Conservation (phyloP, 345 rosid genomes). For the Rhodamnia argentea region DNA sequence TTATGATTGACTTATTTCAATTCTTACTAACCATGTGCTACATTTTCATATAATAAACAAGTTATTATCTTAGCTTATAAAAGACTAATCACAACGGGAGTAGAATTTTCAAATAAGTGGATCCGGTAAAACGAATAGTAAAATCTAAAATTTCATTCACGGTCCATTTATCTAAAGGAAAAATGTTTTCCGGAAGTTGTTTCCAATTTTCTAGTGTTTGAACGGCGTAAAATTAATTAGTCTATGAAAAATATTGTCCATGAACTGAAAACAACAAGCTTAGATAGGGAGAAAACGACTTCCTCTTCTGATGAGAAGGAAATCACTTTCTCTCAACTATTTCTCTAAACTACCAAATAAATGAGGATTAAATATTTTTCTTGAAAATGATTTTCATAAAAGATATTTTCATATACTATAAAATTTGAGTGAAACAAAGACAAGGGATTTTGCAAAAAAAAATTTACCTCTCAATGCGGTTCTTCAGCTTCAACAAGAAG, state of each 20-base stretch:
- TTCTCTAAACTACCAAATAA: too few species aligned
- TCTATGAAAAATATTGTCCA: neutral
- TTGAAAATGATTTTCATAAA: neutral
- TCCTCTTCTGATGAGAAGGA: neutral
- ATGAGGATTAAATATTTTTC: too few species aligned
- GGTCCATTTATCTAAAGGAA: neutral
- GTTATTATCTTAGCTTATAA: neutral
- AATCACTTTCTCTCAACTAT: neutral
- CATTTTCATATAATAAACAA: neutral
- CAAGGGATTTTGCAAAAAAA: neutral
- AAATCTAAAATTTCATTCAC: neutral
- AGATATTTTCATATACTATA: too few species aligned
- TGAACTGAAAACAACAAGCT: neutral
- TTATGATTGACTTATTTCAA: neutral
- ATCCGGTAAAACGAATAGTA: neutral
- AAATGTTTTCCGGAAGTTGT: neutral
- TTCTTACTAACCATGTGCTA: neutral
- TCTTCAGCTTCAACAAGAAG: constrained; percentile 14
- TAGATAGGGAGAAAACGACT: neutral
- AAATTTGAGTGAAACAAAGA: neutral
- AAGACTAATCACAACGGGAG: neutral
- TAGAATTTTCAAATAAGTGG: neutral
- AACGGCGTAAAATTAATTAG: neutral
- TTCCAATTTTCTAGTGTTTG: neutral
- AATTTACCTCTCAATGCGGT: constrained; percentile 6